Evolutionary conservation across 2,329 filamentous ascomycete species (phyloP).

Genomic region (Graphiopsis chlorocephala): DNA sequence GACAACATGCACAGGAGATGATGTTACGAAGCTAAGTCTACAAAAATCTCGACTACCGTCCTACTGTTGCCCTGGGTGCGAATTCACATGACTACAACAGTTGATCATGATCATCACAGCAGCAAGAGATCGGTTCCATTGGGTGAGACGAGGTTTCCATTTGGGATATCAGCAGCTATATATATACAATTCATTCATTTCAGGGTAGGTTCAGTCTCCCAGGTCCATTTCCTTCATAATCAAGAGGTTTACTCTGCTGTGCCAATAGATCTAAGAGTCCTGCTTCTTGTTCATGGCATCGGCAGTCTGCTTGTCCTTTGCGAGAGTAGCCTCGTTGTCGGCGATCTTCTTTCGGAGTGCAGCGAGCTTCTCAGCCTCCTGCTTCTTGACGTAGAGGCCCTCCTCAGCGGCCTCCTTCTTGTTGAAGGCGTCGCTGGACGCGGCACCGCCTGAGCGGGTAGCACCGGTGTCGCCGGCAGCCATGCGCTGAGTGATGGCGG

Average conservation of each 20-base stretch:
- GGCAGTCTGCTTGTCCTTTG: constrained; percentile 31
- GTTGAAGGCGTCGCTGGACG: constrained; percentile 80
- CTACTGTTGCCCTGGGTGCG: not conserved
- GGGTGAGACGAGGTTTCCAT: not conserved
- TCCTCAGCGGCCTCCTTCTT: constrained; percentile 86
- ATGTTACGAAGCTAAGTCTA: not conserved
- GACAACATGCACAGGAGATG: not conserved
- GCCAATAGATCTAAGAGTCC: not conserved
- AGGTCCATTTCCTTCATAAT: not conserved
- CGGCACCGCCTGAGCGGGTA: constrained; percentile 40
- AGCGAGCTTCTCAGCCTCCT: constrained; percentile 77
- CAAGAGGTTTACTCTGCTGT: not conserved
- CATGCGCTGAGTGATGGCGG: constrained; percentile 42
- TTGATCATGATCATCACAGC: not conserved
- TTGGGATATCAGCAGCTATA: not conserved
- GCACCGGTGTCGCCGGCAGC: constrained; percentile 43
- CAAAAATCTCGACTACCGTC: not conserved
- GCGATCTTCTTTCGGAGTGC: constrained; percentile 37
- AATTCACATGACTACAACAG: not conserved
- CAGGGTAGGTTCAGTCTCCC: not conserved
- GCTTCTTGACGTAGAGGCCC: constrained; percentile 77
- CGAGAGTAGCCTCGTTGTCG: constrained; percentile 27
- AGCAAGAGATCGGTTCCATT: not conserved
- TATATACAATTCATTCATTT: not conserved
- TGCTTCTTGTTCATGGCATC: constrained; percentile 23